Conservation (phyloP, 805 yeast genomes). For the Nakazawaea holstii region DNA sequence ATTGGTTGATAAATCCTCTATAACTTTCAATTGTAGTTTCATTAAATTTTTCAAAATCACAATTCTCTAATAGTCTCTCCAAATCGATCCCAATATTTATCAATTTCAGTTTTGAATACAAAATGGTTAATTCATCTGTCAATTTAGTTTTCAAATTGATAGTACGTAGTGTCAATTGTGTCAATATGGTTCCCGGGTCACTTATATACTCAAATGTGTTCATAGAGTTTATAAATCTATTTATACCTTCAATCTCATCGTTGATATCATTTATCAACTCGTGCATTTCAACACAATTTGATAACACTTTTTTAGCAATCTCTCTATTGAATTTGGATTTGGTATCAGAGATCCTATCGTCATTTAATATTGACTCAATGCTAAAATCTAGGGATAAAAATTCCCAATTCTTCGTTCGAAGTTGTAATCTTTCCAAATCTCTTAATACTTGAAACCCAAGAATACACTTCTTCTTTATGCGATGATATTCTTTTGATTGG, state of each 20-base stretch:
- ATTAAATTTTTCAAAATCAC: slow-evolving; percentile 25
- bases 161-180: slow-evolving; percentile 37
- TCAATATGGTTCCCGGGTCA: slow-evolving; percentile 46
- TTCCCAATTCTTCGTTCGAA: slow-evolving; percentile 48
- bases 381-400: slow-evolving; percentile 46
- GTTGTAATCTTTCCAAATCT: slow-evolving; percentile 43
- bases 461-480: slow-evolving; percentile 43
- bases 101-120: slow-evolving; percentile 61
- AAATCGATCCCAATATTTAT: slow-evolving; percentile 61
- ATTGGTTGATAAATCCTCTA: slow-evolving; percentile 51
- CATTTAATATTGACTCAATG: slow-evolving; percentile 24
- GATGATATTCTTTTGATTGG: slow-evolving; percentile 32
- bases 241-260: slow-evolving; percentile 40
- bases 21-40: slow-evolving; percentile 43
- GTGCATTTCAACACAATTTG: slow-evolving; percentile 43
- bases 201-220: slow-evolving; percentile 42
- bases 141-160: slow-evolving; percentile 46
- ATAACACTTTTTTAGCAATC: slow-evolving; percentile 48
- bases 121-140: slow-evolving; percentile 47
- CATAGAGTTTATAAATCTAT: slow-evolving; percentile 33
- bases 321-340: slow-evolving; percentile 45
- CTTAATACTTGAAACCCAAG: slow-evolving; percentile 40
- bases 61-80: slow-evolving; percentile 29
- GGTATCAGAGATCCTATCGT: slow-evolving; percentile 18
- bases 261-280: slow-evolving; percentile 34